phyloP scores from a whole-genome alignment of 2,329 filamentous ascomycete species.

The Ceratocystis destructans region DNA sequence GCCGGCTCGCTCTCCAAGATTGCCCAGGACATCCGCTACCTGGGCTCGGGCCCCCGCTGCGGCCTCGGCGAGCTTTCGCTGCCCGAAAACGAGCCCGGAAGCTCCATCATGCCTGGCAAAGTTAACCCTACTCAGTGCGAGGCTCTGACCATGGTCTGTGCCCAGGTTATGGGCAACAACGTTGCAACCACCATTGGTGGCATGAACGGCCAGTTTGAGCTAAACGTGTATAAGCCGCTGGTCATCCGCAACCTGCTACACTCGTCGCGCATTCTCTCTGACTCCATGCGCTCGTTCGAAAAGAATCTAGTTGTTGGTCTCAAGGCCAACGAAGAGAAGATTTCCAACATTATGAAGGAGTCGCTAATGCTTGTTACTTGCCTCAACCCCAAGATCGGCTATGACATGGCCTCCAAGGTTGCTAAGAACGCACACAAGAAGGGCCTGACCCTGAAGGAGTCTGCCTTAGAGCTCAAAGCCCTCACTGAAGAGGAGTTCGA shows the following conservation, averaged over 20 bases:
- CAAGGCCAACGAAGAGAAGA: constrained; percentile 87
- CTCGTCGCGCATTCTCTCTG: constrained; percentile 73
- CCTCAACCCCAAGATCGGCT: constrained; percentile 92
- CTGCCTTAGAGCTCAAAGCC: constrained; percentile 83
- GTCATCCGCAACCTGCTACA: constrained; percentile 92
- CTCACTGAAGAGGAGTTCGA: constrained; percentile 85
- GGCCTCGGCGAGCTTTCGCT: constrained; percentile 86
- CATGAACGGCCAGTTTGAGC: constrained; percentile 95
- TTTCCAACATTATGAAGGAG: constrained; percentile 80
- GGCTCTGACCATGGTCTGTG: constrained; percentile 92
- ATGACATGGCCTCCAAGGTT: constrained; percentile 93
- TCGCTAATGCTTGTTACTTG: constrained; percentile 98
- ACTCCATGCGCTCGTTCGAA: constrained; percentile 91
- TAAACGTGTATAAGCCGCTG: constrained; percentile 97
- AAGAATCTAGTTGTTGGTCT: constrained; percentile 81
- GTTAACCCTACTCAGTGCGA: constrained; percentile 99
- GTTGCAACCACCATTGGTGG: constrained; percentile 84
- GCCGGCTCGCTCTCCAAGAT: constrained; percentile 92
- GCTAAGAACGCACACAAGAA: constrained; percentile 99
- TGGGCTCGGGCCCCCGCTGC: constrained; percentile 88
- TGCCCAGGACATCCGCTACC: constrained; percentile 92
- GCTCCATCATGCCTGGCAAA: constrained; percentile 98
- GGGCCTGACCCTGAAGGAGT: constrained; percentile 83
- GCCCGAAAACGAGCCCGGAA: constrained; percentile 95
- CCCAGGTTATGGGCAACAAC: constrained; percentile 96